Percentiles rank a stretch among this genome's conserved stretches.
Evolutionary conservation across 257 asterid genomes (phyloP).

Genomic region (Petunia secreta): DNA sequence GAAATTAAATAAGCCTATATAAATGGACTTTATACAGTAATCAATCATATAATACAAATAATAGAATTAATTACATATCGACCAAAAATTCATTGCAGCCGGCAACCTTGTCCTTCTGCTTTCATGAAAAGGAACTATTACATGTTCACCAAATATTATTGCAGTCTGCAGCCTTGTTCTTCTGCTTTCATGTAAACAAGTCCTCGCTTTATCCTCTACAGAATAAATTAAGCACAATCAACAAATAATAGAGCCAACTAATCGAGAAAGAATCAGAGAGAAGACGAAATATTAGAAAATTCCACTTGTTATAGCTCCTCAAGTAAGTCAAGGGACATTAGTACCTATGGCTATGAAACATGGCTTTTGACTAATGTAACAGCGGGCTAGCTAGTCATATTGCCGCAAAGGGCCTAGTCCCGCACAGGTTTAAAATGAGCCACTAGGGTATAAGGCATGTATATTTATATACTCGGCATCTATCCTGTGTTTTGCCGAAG

Average conservation of each 20-base stretch:
- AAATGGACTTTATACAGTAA: constrained; percentile 27
- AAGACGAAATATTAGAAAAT: neutral
- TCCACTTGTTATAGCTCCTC: neutral
- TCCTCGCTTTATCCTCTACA: constrained; percentile 75
- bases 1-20: constrained; percentile 23
- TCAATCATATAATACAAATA: neutral
- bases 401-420: no score
- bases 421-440: no score
- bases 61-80: constrained; percentile 3
- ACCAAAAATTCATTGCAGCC: neutral
- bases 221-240: constrained; percentile 23
- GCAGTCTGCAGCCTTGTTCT: constrained; percentile 69
- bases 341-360: neutral
- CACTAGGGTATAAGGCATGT: no score
- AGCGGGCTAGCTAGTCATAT: no score
- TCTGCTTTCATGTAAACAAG: constrained; percentile 76
- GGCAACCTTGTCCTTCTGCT: constrained; percentile 14
- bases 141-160: constrained; percentile 34
- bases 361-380: neutral
- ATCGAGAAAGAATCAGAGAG: neutral
- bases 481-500: no score
- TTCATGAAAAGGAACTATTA: constrained; percentile 20
- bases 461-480: no score
- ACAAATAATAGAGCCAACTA: neutral
- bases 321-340: neutral